Evolutionary conservation across 139 green algal genomes (phyloP).

Genomic region (Gonium pectorale): DNA sequence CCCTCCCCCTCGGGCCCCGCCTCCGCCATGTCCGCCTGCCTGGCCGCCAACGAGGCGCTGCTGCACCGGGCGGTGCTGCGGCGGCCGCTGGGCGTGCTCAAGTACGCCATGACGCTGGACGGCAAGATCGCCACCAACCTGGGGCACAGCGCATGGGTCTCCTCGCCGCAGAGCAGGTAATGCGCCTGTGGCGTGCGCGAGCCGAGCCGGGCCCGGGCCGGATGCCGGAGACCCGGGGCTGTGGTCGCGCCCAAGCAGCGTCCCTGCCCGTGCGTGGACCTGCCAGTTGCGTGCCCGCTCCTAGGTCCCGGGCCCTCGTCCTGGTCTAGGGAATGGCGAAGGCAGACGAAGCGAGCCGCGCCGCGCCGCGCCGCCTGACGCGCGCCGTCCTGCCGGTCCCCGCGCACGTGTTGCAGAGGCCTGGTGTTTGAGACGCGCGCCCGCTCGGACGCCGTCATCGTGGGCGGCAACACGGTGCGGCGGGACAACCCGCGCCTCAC

Average conservation of each 20-base stretch:
- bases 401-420: too few species aligned
- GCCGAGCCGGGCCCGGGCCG: neutral
- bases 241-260: too few species aligned
- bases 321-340: too few species aligned
- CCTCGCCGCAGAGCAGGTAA: conserved; percentile 55
- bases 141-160: conserved; percentile 98
- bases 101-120: conserved; percentile 99
- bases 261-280: too few species aligned
- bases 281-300: too few species aligned
- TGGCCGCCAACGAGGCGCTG: conserved; percentile 88
- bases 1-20: neutral
- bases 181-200: too few species aligned
- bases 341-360: too few species aligned
- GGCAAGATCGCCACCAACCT: conserved; percentile 95
- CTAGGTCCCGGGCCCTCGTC: too few species aligned
- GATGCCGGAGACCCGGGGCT: neutral
- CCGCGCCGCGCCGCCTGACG: too few species aligned
- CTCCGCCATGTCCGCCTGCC: conserved; percentile 66
- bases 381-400: too few species aligned
- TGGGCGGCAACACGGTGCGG: conserved; percentile 94
- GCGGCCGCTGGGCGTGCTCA: conserved; percentile 86
- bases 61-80: conserved; percentile 86
- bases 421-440: conserved; percentile 89
- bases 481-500: conserved; percentile 96
- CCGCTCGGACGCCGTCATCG: conserved; percentile 90